Base-by-base conservation (phyloP, 2,329 filamentous ascomycete genomes). In the Phialocephala subalpina region DNA sequence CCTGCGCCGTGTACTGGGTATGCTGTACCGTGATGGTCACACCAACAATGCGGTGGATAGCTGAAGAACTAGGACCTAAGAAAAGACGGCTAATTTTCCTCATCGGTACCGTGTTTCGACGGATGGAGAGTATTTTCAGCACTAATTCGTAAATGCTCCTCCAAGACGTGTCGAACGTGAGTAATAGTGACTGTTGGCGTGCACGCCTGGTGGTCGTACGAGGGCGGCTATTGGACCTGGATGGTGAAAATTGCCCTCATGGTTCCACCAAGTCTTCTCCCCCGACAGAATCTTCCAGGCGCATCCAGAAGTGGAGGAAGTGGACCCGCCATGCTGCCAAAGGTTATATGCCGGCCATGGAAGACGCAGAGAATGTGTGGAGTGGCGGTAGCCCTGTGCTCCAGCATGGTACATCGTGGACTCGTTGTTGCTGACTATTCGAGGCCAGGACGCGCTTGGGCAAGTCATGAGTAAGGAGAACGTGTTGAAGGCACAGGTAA, bases 401-500 rank as follows among this genome's bases (percentile, higher is more conserved):
- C 35, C 53, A 62, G 40, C 47, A 62, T 59, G 52, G 58, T 45
- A 62, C 58, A 64, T 62, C 62, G 59, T 64, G 59, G 45, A 62
- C 42, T 38, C 14, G 22, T 6, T 16, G 16, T 40, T 35, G 58
- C 29, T 29, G 45, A 53, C 38, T 38, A 56, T 63, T 63, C 66
- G 57, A 58, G 62, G 33, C 57, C 38, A 53, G 55, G n/a, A 25
- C 29, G 20, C 33, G n/a, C 53, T 33, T 45, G 12, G 55, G 53
- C 58, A 25, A 18, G n/a, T n/a, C 55, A 29, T 35, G 61, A 58
- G 53, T 63, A 49, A 63, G 53, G 53, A 35, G 20, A 38, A 29
- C 16, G 20, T 53, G n/a, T 38, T 27, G 45, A 45, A 55, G 22
- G 22, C 45, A 56, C 40, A 42, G 56, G 53, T 11, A 61, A 25